These are phyloP conservation scores for Lodderomyces parapsilosis DNA, from an alignment of 1,139 yeast species.

Conservation along the genomic window DNA sequence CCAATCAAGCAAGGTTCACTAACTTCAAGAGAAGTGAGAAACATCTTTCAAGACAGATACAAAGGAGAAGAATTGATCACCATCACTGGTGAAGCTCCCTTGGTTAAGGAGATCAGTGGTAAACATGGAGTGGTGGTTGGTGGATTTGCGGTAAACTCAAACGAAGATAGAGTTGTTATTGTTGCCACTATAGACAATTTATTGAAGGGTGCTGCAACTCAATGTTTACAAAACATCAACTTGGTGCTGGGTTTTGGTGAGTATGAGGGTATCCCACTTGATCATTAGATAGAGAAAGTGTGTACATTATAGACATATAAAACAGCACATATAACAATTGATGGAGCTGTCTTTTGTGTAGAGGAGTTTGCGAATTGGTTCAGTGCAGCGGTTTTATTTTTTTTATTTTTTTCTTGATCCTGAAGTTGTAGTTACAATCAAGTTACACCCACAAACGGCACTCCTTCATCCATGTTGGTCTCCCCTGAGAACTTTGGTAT, in stretches of 20 bases:
- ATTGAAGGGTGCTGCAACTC: slow-evolving; percentile 98
- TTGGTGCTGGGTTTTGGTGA: slow-evolving; percentile 88
- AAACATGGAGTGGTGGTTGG: slow-evolving; percentile 95
- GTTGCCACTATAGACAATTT: slow-evolving; percentile 95
- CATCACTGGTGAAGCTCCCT: slow-evolving; percentile 86
- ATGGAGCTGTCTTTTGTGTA: too few species aligned
- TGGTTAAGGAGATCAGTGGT: slow-evolving; percentile 87
- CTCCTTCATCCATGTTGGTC: slow-evolving; percentile 73
- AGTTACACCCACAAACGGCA: background rate
- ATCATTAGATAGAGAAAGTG: slow-evolving; percentile 13
- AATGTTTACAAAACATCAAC: slow-evolving; percentile 93
- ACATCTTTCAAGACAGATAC: slow-evolving; percentile 84
- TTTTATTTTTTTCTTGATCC: too few species aligned
- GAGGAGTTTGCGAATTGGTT: too few species aligned
- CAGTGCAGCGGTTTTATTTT: too few species aligned
- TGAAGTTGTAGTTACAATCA: background rate
- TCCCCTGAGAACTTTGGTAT: slow-evolving; percentile 80
- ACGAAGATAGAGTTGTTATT: slow-evolving; percentile 86
- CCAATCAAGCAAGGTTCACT: slow-evolving; percentile 73
- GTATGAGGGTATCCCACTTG: slow-evolving; percentile 88
- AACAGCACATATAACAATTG: background rate
- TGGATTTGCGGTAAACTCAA: slow-evolving; percentile 89
- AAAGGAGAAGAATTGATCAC: slow-evolving; percentile 84
- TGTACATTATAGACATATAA: slow-evolving; percentile 2
- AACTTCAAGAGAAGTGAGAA: slow-evolving; percentile 78